These are phyloP conservation scores for Coemansia aciculifera DNA, from an alignment of 192 early-diverging fungal genomes.

Conservation along the genomic window DNA sequence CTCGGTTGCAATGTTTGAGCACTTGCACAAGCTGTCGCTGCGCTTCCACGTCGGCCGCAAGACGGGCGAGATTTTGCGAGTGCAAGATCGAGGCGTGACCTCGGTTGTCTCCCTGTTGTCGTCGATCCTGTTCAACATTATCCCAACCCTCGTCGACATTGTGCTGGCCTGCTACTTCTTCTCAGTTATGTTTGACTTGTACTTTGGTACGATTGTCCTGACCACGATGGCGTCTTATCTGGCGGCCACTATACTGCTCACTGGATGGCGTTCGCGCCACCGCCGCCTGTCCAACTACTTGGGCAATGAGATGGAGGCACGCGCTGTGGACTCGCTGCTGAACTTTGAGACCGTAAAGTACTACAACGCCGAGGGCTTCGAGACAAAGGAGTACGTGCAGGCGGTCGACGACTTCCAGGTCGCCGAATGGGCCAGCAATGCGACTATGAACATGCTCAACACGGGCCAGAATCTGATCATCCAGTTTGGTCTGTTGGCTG, in stretches of 20 bases:
- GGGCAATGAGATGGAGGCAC: conserved; percentile 82
- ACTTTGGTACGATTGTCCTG: conserved; percentile 82
- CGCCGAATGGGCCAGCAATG: conserved; percentile 80
- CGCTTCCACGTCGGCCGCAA: conserved; percentile 93
- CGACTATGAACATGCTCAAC: conserved; percentile 81
- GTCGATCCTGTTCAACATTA: conserved; percentile 86
- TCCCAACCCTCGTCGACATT: conserved; percentile 89
- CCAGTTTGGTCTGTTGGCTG: conserved; percentile 76
- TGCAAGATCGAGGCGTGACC: conserved; percentile 63
- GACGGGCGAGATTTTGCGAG: conserved; percentile 91
- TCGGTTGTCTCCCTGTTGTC: conserved; percentile 74
- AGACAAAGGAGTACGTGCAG: conserved; percentile 74
- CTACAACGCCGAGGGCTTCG: conserved; percentile 88
- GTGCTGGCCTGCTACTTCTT: conserved; percentile 77
- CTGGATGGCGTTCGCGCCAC: conserved; percentile 85
- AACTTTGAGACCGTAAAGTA: conserved; percentile 99
- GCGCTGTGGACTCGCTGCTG: conserved; percentile 88
- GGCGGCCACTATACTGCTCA: conserved; percentile 75
- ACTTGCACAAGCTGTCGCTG: conserved; percentile 85
- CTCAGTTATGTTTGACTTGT: conserved; percentile 63
- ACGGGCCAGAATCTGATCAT: conserved; percentile 86
- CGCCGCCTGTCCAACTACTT: conserved; percentile 79
- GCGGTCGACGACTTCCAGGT: conserved; percentile 77
- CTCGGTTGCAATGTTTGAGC: conserved; percentile 87
- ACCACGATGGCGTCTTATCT: conserved; percentile 88